phyloP scores from a whole-genome alignment of 169 alveolate genomes.

The Cryptosporidium viatorum region DNA sequence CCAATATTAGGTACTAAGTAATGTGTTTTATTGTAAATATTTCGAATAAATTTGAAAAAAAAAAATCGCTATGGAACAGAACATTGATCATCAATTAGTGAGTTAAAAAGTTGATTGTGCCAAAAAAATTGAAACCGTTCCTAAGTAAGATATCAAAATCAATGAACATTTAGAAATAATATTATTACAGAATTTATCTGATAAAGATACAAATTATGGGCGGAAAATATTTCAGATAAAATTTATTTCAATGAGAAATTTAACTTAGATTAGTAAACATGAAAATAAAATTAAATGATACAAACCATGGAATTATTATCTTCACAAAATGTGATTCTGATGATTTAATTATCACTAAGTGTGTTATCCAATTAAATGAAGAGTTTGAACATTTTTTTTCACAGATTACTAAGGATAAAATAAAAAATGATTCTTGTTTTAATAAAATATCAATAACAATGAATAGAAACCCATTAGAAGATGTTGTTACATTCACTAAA shows the following conservation, averaged over 20 bases:
- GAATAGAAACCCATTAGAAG: slow-evolving; percentile 57
- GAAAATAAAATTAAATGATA: not conserved
- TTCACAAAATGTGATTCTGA: slow-evolving; percentile 12
- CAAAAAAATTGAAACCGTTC: no score
- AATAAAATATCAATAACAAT: slow-evolving; percentile 75
- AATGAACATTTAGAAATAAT: no score
- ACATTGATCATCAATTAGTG: not conserved
- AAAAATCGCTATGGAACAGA: not conserved
- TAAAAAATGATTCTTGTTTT: slow-evolving; percentile 20
- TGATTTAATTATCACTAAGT: not conserved
- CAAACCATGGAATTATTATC: slow-evolving; percentile 8
- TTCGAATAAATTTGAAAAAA: no score
- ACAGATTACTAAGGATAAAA: not conserved
- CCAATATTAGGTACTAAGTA: no score
- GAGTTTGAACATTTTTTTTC: not conserved
- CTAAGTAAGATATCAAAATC: not conserved
- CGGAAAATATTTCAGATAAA: not conserved
- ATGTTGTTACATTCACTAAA: not conserved
- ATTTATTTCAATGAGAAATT: not conserved
- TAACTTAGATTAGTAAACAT: not conserved
- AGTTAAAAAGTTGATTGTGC: not conserved
- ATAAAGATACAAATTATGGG: not conserved
- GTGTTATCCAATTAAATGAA: not conserved
- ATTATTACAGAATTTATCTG: no score
- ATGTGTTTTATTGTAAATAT: not conserved